Evolutionary conservation across 2,329 filamentous ascomycete species (phyloP).

Genomic region (Truncatella angustata): DNA sequence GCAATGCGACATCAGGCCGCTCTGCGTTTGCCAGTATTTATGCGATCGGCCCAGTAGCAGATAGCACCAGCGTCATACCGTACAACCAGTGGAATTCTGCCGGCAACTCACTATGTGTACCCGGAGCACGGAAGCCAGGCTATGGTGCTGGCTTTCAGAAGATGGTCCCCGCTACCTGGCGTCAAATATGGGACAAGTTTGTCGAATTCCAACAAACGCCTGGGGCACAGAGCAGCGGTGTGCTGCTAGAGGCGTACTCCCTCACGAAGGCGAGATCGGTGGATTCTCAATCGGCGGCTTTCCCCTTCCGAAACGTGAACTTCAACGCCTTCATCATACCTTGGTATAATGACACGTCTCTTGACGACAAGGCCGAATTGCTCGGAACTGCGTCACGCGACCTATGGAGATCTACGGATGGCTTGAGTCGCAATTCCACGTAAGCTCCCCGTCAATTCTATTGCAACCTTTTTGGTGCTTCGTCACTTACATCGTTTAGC

Average conservation of each 20-base stretch:
- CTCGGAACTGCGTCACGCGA: slow-evolving; percentile 24
- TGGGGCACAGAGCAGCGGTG: slow-evolving; percentile 26
- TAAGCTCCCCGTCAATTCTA: slow-evolving; percentile 12
- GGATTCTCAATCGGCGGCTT: slow-evolving; percentile 21
- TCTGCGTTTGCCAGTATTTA: not conserved
- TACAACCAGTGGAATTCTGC: slow-evolving; percentile 39
- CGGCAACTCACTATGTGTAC: slow-evolving; percentile 33
- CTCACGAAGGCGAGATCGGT: slow-evolving; percentile 25
- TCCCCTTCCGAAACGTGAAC: slow-evolving; percentile 32
- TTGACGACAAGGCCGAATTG: slow-evolving; percentile 31
- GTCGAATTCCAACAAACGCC: slow-evolving; percentile 31
- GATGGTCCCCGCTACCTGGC: slow-evolving; percentile 35
- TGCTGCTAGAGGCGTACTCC: slow-evolving; percentile 37
- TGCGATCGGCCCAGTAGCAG: not conserved
- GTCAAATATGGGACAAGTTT: slow-evolving; percentile 36
- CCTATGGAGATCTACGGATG: slow-evolving; percentile 7
- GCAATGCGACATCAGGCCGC: not conserved
- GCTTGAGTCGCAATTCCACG: slow-evolving; percentile 7
- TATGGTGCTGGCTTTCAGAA: slow-evolving; percentile 31
- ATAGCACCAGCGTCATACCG: slow-evolving; percentile 13
- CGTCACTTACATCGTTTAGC: slow-evolving; percentile 13
- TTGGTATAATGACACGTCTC: slow-evolving; percentile 33
- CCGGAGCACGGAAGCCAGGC: slow-evolving; percentile 37
- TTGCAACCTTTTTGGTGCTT: not conserved
- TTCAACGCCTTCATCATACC: slow-evolving; percentile 36